These are phyloP conservation scores for Ecytonucleospora hepatopenaei DNA, from an alignment of 371 early-diverging fungal species.

Conservation along the genomic window DNA sequence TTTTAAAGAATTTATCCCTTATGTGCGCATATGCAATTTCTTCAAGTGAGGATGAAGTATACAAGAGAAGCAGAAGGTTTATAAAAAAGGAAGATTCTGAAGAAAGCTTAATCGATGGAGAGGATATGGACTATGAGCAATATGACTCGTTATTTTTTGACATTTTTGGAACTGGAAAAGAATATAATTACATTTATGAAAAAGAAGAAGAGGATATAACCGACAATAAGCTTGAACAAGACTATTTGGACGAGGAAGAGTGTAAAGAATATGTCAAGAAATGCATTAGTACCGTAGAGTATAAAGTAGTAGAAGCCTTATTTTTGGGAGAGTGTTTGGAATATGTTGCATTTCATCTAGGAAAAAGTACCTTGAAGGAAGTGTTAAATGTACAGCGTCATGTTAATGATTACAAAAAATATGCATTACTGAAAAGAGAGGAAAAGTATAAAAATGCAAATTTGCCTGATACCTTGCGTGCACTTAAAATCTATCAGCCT, in stretches of 20 bases:
- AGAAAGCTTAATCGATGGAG: background rate
- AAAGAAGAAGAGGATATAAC: background rate
- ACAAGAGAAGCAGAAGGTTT: conserved; percentile 4
- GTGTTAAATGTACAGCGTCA: conserved; percentile 14
- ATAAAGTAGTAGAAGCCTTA: conserved; percentile 8
- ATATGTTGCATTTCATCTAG: conserved; percentile 16
- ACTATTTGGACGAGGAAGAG: background rate
- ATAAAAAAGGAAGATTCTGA: background rate
- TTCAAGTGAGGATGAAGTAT: conserved; percentile 22
- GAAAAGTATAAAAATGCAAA: background rate
- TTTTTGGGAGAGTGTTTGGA: conserved; percentile 13
- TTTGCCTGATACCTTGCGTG: background rate
- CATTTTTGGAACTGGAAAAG: conserved; percentile 43
- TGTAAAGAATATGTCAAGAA: conserved; percentile 14
- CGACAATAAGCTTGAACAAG: background rate
- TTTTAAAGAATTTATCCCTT: background rate
- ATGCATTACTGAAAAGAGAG: background rate
- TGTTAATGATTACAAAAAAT: conserved; percentile 27
- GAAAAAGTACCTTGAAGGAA: conserved; percentile 8
- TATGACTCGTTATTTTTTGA: conserved; percentile 32
- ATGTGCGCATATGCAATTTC: background rate
- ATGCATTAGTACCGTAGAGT: conserved; percentile 1
- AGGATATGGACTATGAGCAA: conserved; percentile 13
- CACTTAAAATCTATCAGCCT: conserved; percentile 5
- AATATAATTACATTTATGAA: conserved; percentile 42